Conservation (phyloP, 331 rosid species). For the Cucumis variabilis region DNA sequence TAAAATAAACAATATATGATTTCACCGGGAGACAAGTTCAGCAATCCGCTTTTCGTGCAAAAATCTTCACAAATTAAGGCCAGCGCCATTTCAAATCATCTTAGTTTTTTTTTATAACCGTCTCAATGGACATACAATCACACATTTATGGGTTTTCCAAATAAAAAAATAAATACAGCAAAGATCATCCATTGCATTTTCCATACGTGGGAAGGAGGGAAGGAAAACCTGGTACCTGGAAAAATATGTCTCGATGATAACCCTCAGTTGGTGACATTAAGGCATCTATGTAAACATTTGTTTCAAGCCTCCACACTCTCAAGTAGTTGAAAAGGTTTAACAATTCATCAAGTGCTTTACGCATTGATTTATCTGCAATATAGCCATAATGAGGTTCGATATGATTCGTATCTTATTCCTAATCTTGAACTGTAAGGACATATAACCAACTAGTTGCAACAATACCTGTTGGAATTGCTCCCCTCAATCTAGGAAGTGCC, state of each 20-base stretch:
- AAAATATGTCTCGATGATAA: slow-evolving; percentile 85
- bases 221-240: slow-evolving; percentile 68
- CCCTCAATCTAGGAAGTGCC: slow-evolving; percentile 94
- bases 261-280: slow-evolving; percentile 90
- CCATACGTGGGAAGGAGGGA: neutral
- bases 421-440: neutral
- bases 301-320: slow-evolving; percentile 85
- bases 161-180: too few species aligned
- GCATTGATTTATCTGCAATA: slow-evolving; percentile 75
- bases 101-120: neutral
- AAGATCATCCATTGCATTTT: neutral
- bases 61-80: neutral
- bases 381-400: slow-evolving; percentile 27
- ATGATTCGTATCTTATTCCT: neutral
- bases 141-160: neutral
- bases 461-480: slow-evolving; percentile 86
- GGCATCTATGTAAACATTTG: slow-evolving; percentile 75
- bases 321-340: slow-evolving; percentile 76
- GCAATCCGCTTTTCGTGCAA: neutral
- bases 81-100: neutral
- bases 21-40: neutral
- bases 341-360: slow-evolving; percentile 91
- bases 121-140: neutral
- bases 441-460: slow-evolving; percentile 34
- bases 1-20: neutral